Evolutionary conservation across 257 asterid species (phyloP).

Genomic region (Buddleja alternifolia): DNA sequence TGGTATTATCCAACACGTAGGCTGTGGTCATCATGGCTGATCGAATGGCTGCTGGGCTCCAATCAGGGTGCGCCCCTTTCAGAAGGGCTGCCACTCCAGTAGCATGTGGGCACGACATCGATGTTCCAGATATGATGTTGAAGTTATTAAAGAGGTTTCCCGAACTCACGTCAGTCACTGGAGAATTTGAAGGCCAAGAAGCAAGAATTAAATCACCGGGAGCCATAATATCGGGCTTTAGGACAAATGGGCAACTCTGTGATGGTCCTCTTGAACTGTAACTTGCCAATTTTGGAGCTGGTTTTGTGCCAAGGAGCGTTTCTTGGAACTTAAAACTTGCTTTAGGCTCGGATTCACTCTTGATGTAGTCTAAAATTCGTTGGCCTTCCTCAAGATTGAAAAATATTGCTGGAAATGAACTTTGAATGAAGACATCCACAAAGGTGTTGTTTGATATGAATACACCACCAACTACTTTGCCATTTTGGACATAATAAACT

Average conservation of each 20-base stretch:
- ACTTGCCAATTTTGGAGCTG: slow-evolving; percentile 60
- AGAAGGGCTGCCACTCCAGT: slow-evolving; percentile 71
- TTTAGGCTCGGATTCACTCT: slow-evolving; percentile 35
- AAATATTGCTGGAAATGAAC: slow-evolving; percentile 52
- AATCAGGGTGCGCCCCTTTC: slow-evolving; percentile 54
- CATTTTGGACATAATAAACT: slow-evolving; percentile 35
- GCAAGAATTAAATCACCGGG: slow-evolving; percentile 71
- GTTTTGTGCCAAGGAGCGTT: slow-evolving; percentile 48
- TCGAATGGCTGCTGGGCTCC: slow-evolving; percentile 74
- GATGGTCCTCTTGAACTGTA: slow-evolving; percentile 92
- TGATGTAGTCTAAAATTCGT: slow-evolving; percentile 47
- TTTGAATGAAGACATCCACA: slow-evolving; percentile 35
- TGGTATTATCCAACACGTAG: slow-evolving; percentile 43
- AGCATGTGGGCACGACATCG: slow-evolving; percentile 87
- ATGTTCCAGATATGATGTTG: slow-evolving; percentile 72
- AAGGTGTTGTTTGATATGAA: slow-evolving; percentile 60
- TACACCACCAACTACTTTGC: slow-evolving; percentile 45
- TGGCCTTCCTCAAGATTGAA: slow-evolving; percentile 45
- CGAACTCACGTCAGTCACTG: slow-evolving; percentile 27
- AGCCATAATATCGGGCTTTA: slow-evolving; percentile 74
- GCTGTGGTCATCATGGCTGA: slow-evolving; percentile 84
- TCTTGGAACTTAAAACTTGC: slow-evolving; percentile 48
- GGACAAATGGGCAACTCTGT: slow-evolving; percentile 53
- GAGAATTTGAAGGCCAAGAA: slow-evolving; percentile 51
- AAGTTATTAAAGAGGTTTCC: slow-evolving; percentile 45